Base-by-base conservation (phyloP, 495 filamentous ascomycete species). In the Penicillium lagena region DNA sequence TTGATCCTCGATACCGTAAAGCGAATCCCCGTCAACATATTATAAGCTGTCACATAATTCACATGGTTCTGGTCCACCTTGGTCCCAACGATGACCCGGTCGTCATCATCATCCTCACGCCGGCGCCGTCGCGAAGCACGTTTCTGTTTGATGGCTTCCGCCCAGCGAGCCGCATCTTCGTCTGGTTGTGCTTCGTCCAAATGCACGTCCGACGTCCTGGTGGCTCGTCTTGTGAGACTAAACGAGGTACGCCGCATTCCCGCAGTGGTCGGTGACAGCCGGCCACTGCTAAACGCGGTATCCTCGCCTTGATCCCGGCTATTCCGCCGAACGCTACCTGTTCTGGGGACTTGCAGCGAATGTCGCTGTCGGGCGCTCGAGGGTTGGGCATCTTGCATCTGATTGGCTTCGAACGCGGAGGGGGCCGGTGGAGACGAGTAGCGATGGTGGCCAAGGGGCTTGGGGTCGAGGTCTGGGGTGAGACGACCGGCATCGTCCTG, bases 21-120 rank as follows among this genome's bases (percentile, higher is more conserved):
- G 35, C 93, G 89, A 55, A 99, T 99, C 43, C 93, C 93, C 4
- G 93, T 97, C 67, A 99, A 79, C 93, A 99, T 99, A 66, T 99
- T 97, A 67, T 99, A 99, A 30, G 94, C 90, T 7, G 88, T 96
- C 13, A 95, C 89, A 83, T 89, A 99, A 65, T 99, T 99, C 39
- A 87, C 88, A 62, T 99, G 93, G 54, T 87, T 86, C 68, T 96
- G 90, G 61, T 97, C 93, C 31, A 99, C 93, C 66, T 96, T 96
- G 15, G 90, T 97, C 39, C 93, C 93, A n/a, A 99, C 90, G 41
- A 94, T 77, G 30, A 95, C 90, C 43, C 89, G 77, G 51, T 96
- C 93, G 52, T 97, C 94, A 47, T 96, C 87, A 50, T 95, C 90
- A 29, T 94, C 85, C 47, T 96, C 91, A 22, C 22, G 22, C 54